phyloP scores from a whole-genome alignment of 768 basidiomycete genomes.

The Leccinum subtestaceum region DNA sequence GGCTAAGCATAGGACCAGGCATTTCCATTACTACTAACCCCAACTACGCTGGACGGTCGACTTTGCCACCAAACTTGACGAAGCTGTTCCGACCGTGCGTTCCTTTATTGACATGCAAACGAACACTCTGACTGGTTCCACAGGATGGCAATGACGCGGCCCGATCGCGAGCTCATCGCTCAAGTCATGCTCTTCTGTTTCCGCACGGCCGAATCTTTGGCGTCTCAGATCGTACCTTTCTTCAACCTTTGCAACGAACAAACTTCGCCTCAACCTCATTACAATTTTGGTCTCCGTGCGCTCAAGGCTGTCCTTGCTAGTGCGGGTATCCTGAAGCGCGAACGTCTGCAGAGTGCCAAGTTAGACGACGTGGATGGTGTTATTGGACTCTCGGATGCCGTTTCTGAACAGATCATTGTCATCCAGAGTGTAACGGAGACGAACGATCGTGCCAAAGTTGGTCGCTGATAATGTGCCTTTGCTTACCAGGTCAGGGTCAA shows the following conservation, averaged over 20 bases:
- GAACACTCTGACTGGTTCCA: slow-evolving; percentile 3
- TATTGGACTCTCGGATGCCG: slow-evolving; percentile 60
- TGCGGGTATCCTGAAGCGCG: slow-evolving; percentile 96
- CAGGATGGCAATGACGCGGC: slow-evolving; percentile 99
- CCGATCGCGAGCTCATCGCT: slow-evolving; percentile 96
- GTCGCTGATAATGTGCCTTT: slow-evolving; percentile 97
- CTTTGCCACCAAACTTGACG: slow-evolving; percentile 81
- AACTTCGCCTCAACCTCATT: slow-evolving; percentile 94
- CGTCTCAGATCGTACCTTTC: slow-evolving; percentile 97
- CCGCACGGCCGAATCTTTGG: slow-evolving; percentile 95
- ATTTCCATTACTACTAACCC: slow-evolving; percentile 99
- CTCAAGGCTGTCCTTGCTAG: slow-evolving; percentile 95
- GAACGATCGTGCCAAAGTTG: slow-evolving; percentile 96
- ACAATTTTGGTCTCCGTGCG: slow-evolving; percentile 97
- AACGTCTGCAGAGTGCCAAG: slow-evolving; percentile 58
- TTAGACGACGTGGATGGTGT: slow-evolving; percentile 43
- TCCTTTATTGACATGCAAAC: neutral
- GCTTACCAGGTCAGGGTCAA: slow-evolving; percentile 69
- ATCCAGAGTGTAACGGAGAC: slow-evolving; percentile 99
- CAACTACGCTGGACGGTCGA: slow-evolving; percentile 96
- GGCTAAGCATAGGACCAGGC: slow-evolving; percentile 43
- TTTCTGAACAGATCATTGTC: slow-evolving; percentile 92
- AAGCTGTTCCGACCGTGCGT: slow-evolving; percentile 85
- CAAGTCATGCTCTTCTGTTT: slow-evolving; percentile 99
- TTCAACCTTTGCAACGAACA: slow-evolving; percentile 99